Base-by-base conservation (phyloP, 176 grass and related monocot species). In the Neostapfia colusana region DNA sequence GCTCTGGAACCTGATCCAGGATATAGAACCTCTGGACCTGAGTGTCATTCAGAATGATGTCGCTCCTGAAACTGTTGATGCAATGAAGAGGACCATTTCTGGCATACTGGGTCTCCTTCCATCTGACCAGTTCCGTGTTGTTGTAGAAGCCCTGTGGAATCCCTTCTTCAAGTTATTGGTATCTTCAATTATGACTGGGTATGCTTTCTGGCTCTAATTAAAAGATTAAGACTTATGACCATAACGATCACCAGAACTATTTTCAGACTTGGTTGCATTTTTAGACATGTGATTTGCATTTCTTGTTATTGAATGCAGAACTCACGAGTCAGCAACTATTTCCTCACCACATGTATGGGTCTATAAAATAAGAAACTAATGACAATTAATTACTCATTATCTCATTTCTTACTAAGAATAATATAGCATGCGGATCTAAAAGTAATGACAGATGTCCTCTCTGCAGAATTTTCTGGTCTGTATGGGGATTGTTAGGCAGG, bases 171-270 rank as follows among this genome's bases (percentile, higher is more conserved):
- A 95, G 69, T 79, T 99, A 82, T 86, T 95, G 58, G 91, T 99
- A 72, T 99, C 95, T 85, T 99, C 91, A 51, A 95, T 92, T 86
- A 99, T 88, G 89, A 95, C 91, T 16, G 95, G 89, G 95, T 99
- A 99, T 77, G 82, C 26, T 87, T 79, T 73, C 23, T 79, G 24
- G 35, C 60, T 63, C 15, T 48, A 16, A 0, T 18, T 51, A 15
- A 74, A 57, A 31, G 31, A 31, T 3, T 2, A 0, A 26, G 7
- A 55, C 61, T 0, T 46, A 44, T 69, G 3, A 26, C 62, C 8
- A 44, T 82, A 14, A 26, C 77, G 34, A 27, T 38, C 42, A 48
- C n/a, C 5, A 37, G 64, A 73, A 86, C 39, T 35, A 48, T 45
- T 38, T 60, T 72, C 41, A 70, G 34, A 38, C 41, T 59, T 18